Evolutionary conservation across 306 rosid species (phyloP), one percentile per base, ranked within the genome.

Genomic region (Cucurbita pepo): DNA sequence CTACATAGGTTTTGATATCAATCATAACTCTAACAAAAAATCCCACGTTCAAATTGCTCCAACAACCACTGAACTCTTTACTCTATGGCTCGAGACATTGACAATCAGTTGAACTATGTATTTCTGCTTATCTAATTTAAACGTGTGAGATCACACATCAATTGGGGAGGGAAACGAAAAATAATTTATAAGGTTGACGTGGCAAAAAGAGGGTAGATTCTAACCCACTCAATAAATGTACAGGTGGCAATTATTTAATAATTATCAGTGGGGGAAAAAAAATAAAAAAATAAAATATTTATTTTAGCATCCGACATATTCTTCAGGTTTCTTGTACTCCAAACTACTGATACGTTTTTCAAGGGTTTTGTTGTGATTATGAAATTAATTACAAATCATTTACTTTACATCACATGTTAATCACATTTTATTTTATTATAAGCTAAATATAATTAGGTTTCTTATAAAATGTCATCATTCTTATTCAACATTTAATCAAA

Each of bases 251-350:
- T 67, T 67, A 67, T 67, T 67, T 67, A 67, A 67, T 48, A 67
- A 43, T 66, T 11, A 43, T 44, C 53, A 44, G 19, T 21, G 10
- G 10, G 38, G 12, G n/a, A n/a, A n/a, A 40, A 19, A 64, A 13
- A 13, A 10, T 30, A 30, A 30, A 30, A 30, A 30, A 30, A 21
- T n/a, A n/a, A n/a, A 12, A 3, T 45, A 43, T 13, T 12, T 48
- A 44, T 44, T 44, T 44, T 44, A 66, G 40, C 44, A 67, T 67
- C 73, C 56, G 73, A 67, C 56, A 67, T 67, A 67, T 67, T 67
- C 73, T 67, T 48, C 48, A 67, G 48, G 73, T 63, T 63, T 63
- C 70, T 63, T 63, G 70, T 63, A 63, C 70, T 63, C 51, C 70
- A 63, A 63, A 63, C 70, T 63, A 63, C 51, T 63, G 34, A 63